Conservation (phyloP, 2,329 filamentous ascomycete genomes). For the Monilinia fructigena region DNA sequence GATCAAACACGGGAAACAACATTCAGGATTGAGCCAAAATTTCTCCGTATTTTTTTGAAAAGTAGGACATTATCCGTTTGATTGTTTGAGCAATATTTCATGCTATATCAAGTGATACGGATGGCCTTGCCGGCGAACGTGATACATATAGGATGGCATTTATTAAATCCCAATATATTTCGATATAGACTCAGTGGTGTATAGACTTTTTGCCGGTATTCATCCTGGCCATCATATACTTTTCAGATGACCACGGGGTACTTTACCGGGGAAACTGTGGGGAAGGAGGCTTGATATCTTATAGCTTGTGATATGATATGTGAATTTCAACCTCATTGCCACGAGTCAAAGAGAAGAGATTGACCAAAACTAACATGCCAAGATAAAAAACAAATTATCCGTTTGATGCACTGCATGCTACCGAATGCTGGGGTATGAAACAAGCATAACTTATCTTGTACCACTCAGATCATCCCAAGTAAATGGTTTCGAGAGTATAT, state of each 20-base stretch:
- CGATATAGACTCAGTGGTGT: slow-evolving; percentile 25
- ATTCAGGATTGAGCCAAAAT: slow-evolving; percentile 1
- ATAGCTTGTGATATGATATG: slow-evolving; percentile 16
- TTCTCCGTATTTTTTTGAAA: background rate
- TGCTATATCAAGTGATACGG: slow-evolving; percentile 18
- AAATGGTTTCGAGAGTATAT: background rate
- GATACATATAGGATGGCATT: slow-evolving; percentile 23
- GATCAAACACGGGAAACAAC: background rate
- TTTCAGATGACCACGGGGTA: slow-evolving; percentile 17
- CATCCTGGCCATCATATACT: slow-evolving; percentile 17
- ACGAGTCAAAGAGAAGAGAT: slow-evolving; percentile 13
- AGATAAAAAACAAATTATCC: slow-evolving; percentile 17
- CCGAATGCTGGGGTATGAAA: slow-evolving; percentile 17
- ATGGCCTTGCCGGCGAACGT: slow-evolving; percentile 26
- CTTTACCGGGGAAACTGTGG: slow-evolving; percentile 18
- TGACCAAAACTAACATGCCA: background rate
- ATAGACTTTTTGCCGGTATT: slow-evolving; percentile 19
- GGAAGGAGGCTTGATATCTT: slow-evolving; percentile 18
- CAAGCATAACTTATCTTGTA: slow-evolving; percentile 6
- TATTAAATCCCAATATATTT: slow-evolving; percentile 27
- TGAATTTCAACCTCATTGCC: background rate
- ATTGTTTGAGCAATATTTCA: slow-evolving; percentile 16
- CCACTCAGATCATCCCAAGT: slow-evolving; percentile 6
- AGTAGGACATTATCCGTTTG: slow-evolving; percentile 28
- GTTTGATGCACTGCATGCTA: slow-evolving; percentile 11